Evolutionary conservation across 1,139 yeast species (phyloP).

Genomic region (Yamadazyma sp.): DNA sequence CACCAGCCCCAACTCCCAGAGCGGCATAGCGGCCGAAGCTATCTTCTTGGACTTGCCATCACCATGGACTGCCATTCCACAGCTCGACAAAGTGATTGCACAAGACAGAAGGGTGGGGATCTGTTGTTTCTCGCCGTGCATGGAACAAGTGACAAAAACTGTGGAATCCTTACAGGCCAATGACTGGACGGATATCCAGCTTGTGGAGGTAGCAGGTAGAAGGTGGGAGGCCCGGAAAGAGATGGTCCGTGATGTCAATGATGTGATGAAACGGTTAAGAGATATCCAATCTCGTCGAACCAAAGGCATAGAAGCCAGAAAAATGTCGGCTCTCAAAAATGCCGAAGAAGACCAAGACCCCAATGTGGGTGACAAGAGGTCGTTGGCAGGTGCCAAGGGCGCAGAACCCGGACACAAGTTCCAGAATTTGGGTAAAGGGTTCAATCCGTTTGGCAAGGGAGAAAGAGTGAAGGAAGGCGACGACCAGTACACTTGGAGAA

Average conservation of each 20-base stretch:
- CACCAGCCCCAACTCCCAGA: constrained; percentile 9
- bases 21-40: constrained; percentile 57
- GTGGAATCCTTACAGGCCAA: constrained; percentile 67
- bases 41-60: constrained; percentile 92
- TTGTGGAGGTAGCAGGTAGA: constrained; percentile 86
- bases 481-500: constrained; percentile 70
- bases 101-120: constrained; percentile 56
- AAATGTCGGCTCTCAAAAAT: constrained; percentile 23
- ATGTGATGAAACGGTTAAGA: constrained; percentile 75
- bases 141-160: constrained; percentile 92
- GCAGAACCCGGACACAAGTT: constrained; percentile 14
- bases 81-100: constrained; percentile 62
- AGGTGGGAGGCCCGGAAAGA: constrained; percentile 91
- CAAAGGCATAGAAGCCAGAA: constrained; percentile 67
- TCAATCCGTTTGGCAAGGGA: constrained; percentile 91
- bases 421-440: constrained; percentile 54
- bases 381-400: constrained; percentile 19
- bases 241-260: constrained; percentile 79
- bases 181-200: constrained; percentile 89
- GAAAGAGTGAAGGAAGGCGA: constrained; percentile 85
- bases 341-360: constrained; percentile 18
- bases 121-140: constrained; percentile 97
- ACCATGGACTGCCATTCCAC: constrained; percentile 95
- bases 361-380: constrained; percentile 15
- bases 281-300: constrained; percentile 77